Evolutionary conservation across 371 early-diverging fungal species (phyloP), one percentile per base, ranked within the genome.

Genomic region (Syncephalis fuscata): DNA sequence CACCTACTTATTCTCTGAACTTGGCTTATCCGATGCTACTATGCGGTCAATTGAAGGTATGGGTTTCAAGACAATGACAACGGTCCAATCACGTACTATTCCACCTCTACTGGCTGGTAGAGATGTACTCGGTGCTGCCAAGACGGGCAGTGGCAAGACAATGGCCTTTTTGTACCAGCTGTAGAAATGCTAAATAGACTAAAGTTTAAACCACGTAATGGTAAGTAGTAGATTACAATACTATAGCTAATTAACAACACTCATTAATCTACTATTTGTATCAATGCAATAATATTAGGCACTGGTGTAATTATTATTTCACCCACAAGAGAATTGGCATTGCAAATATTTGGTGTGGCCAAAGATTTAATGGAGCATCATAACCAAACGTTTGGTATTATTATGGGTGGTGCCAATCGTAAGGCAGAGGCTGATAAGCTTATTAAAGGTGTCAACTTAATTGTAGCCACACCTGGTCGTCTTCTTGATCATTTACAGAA

Each of bases 81-180:
- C 92, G 59, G 91, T 99, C 27, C 99, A 99, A 69, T 88, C 91
- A 38, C 76, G 91, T 48, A 81, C 88, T 8, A 92, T 99, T 48
- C 93, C 92, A 15, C 82, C 93, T 11, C 80, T 92, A 24, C 68
- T 95, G 69, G 86, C 91, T 21, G 98, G 98, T 43, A 78, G 88
- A 36, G 99, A 99, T 75, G 86, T 99, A 27, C 68, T 99, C 39
- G 99, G 98, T 36, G 95, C 98, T 47, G 99, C 99, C 26, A 92
- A 95, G 64, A 99, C 99, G 1, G 99, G 99, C 19, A 85, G 86
- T 17, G 98, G 98, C 47, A 99, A 99, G 67, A 99, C 99, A 11
- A 74, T 99, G 41, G 87, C 99, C 11, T 99, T 98, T 67, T 64
- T 98, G 77, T 99, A 27, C 99, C 99, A 38, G 92, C 93, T 15